phyloP scores from a whole-genome alignment of 2,329 filamentous ascomycete species.

The Penicillium sp. region DNA sequence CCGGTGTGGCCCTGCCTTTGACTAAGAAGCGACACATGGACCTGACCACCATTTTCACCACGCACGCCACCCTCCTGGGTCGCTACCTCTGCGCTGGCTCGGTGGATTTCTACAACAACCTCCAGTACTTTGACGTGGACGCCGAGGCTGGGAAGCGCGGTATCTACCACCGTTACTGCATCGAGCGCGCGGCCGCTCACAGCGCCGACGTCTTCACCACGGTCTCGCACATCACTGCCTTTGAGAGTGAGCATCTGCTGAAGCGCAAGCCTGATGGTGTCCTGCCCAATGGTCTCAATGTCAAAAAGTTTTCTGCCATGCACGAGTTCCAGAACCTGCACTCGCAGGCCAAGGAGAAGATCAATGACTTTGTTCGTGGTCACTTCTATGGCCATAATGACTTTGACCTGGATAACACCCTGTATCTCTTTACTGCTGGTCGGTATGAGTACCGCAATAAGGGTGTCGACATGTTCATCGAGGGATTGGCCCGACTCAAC shows the following conservation, averaged over 20 bases:
- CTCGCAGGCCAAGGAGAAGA: slow-evolving; percentile 95
- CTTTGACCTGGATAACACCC: slow-evolving; percentile 93
- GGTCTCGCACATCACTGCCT: slow-evolving; percentile 97
- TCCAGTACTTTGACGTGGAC: slow-evolving; percentile 96
- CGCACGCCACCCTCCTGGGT: slow-evolving; percentile 92
- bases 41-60: slow-evolving; percentile 97
- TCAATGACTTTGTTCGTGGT: slow-evolving; percentile 95
- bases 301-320: slow-evolving; percentile 97
- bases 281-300: slow-evolving; percentile 93
- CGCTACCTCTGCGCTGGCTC: slow-evolving; percentile 96
- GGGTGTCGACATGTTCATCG: slow-evolving; percentile 99
- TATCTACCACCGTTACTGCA: slow-evolving; percentile 98
- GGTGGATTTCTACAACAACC: slow-evolving; percentile 99
- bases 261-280: slow-evolving; percentile 98
- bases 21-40: slow-evolving; percentile 95
- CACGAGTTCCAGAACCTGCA: slow-evolving; percentile 99
- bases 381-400: slow-evolving; percentile 99
- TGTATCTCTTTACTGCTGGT: slow-evolving; percentile 97
- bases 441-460: slow-evolving; percentile 99
- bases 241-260: slow-evolving; percentile 94
- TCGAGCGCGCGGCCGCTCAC: slow-evolving; percentile 91
- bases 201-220: slow-evolving; percentile 97
- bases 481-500: slow-evolving; percentile 91
- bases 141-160: slow-evolving; percentile 96
- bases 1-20: slow-evolving; percentile 89